Conservation (phyloP, 1,284 basidiomycete species). For the Moesziomyces globuligerus region DNA sequence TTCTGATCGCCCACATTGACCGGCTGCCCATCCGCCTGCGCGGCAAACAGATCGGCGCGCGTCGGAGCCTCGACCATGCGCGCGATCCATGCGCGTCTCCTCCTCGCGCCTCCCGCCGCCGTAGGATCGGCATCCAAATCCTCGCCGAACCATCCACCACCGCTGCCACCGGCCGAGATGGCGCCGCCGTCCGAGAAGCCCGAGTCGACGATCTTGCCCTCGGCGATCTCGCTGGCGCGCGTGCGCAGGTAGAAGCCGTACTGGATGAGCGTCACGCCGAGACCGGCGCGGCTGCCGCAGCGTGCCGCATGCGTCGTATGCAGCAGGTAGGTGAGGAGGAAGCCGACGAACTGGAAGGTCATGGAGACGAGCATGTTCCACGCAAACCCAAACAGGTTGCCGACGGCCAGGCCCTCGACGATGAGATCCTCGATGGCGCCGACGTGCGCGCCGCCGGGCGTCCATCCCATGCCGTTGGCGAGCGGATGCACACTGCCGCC, state of each 20-base stretch:
- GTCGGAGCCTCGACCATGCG: slow-evolving; percentile 39
- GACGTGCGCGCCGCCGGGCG: slow-evolving; percentile 62
- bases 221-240: slow-evolving; percentile 65
- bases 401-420: slow-evolving; percentile 72
- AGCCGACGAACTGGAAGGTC: slow-evolving; percentile 90
- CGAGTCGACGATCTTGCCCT: slow-evolving; percentile 55
- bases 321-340: slow-evolving; percentile 66
- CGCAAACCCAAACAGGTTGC: slow-evolving; percentile 77
- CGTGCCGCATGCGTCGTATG: slow-evolving; percentile 88
- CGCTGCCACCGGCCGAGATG: slow-evolving; percentile 39
- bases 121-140: slow-evolving; percentile 6
- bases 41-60: slow-evolving; percentile 60
- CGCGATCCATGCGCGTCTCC: slow-evolving; percentile 17
- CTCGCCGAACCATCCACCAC: slow-evolving; percentile 60
- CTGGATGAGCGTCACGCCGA: slow-evolving; percentile 88
- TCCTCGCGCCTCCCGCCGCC: slow-evolving; percentile 3
- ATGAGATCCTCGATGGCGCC: slow-evolving; percentile 71
- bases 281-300: slow-evolving; percentile 89
- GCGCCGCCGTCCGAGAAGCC: slow-evolving; percentile 14
- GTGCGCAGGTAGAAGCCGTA: slow-evolving; percentile 85
- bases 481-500: slow-evolving; percentile 69
- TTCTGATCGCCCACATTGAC: slow-evolving; percentile 68
- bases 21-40: slow-evolving; percentile 63
- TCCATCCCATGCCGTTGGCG: slow-evolving; percentile 68
- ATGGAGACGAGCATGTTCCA: slow-evolving; percentile 86